Evolutionary conservation across 768 basidiomycete genomes (phyloP).

Genomic region (Suillus discolor): DNA sequence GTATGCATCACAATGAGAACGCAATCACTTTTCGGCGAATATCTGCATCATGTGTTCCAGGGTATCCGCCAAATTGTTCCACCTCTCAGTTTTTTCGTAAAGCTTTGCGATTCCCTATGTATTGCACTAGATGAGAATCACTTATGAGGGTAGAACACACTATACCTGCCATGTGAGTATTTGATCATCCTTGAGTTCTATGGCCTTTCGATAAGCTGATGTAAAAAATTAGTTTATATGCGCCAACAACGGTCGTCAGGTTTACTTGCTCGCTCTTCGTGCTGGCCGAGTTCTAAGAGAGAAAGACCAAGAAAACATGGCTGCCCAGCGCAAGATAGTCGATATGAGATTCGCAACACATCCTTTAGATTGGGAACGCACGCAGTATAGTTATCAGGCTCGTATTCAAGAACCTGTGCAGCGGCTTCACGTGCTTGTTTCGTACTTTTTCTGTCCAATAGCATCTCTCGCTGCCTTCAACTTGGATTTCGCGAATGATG

Average conservation of each 20-base stretch:
- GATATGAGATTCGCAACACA: conserved; percentile 4
- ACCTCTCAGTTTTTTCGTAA: conserved; percentile 64
- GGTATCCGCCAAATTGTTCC: conserved; percentile 57
- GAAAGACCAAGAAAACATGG: conserved; percentile 87
- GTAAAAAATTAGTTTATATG: conserved; percentile 20
- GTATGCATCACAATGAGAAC: too few relatives aligned
- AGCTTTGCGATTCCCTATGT: conserved; percentile 70
- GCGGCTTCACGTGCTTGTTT: conserved; percentile 66
- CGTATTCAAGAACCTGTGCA: conserved; percentile 66
- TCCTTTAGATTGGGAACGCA: conserved; percentile 41
- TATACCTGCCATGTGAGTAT: conserved; percentile 84
- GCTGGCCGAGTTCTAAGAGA: conserved; percentile 69
- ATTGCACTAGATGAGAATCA: conserved; percentile 15
- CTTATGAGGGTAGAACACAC: conserved; percentile 14
- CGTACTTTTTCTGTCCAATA: conserved; percentile 74
- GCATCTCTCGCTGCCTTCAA: conserved; percentile 81
- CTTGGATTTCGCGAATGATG: conserved; percentile 62
- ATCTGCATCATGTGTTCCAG: conserved; percentile 48
- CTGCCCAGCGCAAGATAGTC: conserved; percentile 41
- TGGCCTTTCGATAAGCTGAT: conserved; percentile 82
- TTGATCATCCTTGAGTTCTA: conserved; percentile 65
- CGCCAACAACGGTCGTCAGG: conserved; percentile 13
- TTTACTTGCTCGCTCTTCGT: conserved; percentile 86
- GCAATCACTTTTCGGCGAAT: too few relatives aligned
- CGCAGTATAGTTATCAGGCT: conserved; percentile 88